Conservation (phyloP, 139 green algal genomes). For the Chlamydomonas eustigma region DNA sequence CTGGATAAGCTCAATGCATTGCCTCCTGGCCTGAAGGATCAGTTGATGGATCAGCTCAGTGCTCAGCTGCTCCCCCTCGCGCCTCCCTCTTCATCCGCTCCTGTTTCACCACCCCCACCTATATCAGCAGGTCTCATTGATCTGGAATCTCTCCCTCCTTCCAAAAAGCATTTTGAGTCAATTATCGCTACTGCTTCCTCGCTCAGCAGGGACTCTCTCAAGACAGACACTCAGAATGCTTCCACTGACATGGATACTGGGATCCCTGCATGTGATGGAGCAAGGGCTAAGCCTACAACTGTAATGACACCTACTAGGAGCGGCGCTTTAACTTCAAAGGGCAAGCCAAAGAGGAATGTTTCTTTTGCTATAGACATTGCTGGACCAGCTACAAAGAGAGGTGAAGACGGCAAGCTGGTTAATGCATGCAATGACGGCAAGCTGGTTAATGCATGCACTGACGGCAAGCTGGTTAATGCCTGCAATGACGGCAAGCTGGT, state of each 20-base stretch:
- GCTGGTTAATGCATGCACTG: too few species aligned
- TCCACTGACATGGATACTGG: not conserved
- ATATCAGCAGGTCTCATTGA: too few species aligned
- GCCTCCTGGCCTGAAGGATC: not conserved
- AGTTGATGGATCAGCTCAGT: not conserved
- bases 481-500: too few species aligned
- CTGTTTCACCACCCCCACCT: too few species aligned
- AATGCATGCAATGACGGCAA: too few species aligned
- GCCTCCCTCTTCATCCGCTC: too few species aligned
- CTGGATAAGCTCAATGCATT: not conserved
- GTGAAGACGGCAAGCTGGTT: too few species aligned
- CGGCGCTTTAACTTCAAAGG: not conserved
- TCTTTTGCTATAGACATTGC: too few species aligned
- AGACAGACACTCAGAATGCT: not conserved
- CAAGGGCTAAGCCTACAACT: not conserved
- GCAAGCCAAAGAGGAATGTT: not conserved
- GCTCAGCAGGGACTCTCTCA: not conserved
- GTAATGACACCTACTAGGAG: not conserved
- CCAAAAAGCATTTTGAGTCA: too few species aligned
- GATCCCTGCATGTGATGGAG: not conserved
- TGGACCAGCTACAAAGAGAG: too few species aligned
- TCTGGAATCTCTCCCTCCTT: too few species aligned
- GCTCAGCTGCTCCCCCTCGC: not conserved
- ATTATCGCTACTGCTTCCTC: not conserved
- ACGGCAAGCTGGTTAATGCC: too few species aligned